Conservation (phyloP, 1,284 basidiomycete genomes). For the Coniferiporia weirii region DNA sequence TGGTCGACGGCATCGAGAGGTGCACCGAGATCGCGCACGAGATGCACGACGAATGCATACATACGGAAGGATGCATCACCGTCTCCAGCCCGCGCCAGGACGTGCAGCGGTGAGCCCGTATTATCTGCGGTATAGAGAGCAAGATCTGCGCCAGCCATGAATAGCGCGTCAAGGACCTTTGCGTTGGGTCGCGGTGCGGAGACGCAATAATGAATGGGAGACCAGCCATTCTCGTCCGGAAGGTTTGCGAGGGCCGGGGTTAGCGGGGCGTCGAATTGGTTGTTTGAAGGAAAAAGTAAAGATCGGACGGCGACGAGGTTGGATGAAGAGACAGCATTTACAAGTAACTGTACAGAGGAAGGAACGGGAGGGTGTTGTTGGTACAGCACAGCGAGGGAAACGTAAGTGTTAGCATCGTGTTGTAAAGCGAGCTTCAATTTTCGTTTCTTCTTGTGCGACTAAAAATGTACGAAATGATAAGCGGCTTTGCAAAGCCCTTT, state of each 20-base stretch:
- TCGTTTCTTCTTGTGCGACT: constrained; percentile 12
- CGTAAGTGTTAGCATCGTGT: constrained; percentile 20
- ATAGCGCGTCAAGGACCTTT: constrained; percentile 59
- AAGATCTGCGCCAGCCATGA: constrained; percentile 67
- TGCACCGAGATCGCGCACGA: constrained; percentile 60
- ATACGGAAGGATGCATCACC: constrained; percentile 28
- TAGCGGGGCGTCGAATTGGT: constrained; percentile 15
- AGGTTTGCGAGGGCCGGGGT: constrained; percentile 40
- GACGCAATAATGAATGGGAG: constrained; percentile 63
- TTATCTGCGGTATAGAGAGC: constrained; percentile 61
- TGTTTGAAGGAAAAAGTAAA: constrained; percentile 46
- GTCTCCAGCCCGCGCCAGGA: constrained; percentile 52
- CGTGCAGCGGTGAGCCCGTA: constrained; percentile 64
- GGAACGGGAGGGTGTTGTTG: constrained; percentile 21
- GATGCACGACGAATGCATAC: constrained; percentile 56
- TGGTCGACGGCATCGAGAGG: constrained; percentile 67
- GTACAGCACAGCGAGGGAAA: constrained; percentile 20
- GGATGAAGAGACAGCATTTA: constrained; percentile 43
- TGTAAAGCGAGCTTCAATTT: constrained; percentile 15
- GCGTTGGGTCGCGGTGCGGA: constrained; percentile 50
- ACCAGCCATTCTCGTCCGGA: constrained; percentile 62
- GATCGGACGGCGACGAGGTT: constrained; percentile 48
- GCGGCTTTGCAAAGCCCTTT: neutral
- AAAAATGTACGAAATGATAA: neutral
- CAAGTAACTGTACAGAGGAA: constrained; percentile 41